Conservation (phyloP, 2,329 filamentous ascomycete species). For the Colletotrichum sp. region DNA sequence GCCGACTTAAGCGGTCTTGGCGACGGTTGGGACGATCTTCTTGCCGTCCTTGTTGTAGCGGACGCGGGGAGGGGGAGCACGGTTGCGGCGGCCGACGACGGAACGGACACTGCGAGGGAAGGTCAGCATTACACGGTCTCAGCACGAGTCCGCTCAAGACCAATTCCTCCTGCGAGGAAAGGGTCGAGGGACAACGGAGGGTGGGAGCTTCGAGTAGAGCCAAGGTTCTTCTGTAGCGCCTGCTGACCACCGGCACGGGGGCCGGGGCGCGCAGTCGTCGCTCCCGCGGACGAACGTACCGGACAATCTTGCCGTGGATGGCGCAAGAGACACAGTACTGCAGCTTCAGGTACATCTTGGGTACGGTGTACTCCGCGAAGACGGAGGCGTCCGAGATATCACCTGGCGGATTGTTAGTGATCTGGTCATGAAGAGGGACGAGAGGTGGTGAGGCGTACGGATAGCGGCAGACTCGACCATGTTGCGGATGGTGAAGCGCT, state of each 20-base stretch:
- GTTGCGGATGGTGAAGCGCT: constrained; percentile 99
- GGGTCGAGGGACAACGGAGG: neutral
- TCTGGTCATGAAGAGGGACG: no score
- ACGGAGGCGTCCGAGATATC: constrained; percentile 99
- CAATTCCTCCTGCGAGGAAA: neutral
- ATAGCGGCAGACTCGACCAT: constrained; percentile 99
- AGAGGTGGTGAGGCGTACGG: constrained; percentile 69
- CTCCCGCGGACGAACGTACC: constrained; percentile 77
- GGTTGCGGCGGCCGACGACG: constrained; percentile 96
- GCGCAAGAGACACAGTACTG: constrained; percentile 99
- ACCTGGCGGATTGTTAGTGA: constrained; percentile 67
- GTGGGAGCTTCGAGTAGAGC: constrained; percentile 44
- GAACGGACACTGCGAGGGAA: constrained; percentile 82
- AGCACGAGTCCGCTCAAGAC: constrained; percentile 8
- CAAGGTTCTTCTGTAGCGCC: constrained; percentile 66
- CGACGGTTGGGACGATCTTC: constrained; percentile 90
- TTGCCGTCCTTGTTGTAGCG: constrained; percentile 99
- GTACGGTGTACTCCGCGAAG: constrained; percentile 98
- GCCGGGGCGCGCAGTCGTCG: constrained; percentile 57
- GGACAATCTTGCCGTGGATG: constrained; percentile 99
- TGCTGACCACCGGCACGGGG: constrained; percentile 36
- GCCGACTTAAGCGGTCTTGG: constrained; percentile 56
- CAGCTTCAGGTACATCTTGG: constrained; percentile 99
- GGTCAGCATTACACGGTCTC: constrained; percentile 41
- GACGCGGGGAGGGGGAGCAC: constrained; percentile 94